Evolutionary conservation across 495 filamentous ascomycete species (phyloP).

Genomic region (Podospora sp.): DNA sequence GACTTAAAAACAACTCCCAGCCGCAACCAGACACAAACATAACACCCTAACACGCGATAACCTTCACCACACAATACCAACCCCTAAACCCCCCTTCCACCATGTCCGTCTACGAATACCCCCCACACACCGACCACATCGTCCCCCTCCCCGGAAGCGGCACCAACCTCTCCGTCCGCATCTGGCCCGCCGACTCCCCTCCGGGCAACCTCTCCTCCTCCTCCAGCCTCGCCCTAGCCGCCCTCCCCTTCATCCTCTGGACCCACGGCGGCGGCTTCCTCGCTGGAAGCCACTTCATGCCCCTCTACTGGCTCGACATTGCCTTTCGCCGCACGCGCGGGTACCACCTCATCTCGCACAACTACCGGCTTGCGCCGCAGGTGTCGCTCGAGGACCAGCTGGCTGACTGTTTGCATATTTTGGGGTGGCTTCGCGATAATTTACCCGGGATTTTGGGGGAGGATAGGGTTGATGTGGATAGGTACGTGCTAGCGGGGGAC

Average conservation of each 20-base stretch:
- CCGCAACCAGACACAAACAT: too few relatives aligned
- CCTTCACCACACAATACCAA: too few relatives aligned
- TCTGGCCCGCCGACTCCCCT: conserved; percentile 30
- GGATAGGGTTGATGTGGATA: conserved; percentile 30
- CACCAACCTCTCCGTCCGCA: conserved; percentile 25
- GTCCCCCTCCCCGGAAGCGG: conserved; percentile 24
- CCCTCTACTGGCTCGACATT: conserved; percentile 28
- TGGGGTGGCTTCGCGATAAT: conserved; percentile 30
- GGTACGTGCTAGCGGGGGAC: conserved; percentile 34
- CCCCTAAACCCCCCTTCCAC: too few relatives aligned
- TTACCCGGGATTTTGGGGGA: conserved; percentile 27
- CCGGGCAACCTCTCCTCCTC: too few relatives aligned
- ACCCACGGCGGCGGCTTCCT: conserved; percentile 37
- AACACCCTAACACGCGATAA: too few relatives aligned
- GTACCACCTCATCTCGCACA: conserved; percentile 38
- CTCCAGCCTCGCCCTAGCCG: too few relatives aligned
- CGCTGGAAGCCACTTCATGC: conserved; percentile 30
- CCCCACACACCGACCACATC: conserved; percentile 29
- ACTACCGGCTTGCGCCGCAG: conserved; percentile 37
- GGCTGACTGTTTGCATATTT: conserved; percentile 28
- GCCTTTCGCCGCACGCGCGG: conserved; percentile 28
- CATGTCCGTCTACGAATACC: neutral
- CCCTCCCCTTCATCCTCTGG: conserved; percentile 33
- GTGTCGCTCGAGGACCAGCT: conserved; percentile 30
- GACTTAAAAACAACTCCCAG: too few relatives aligned